A percentile compares a stretch with the other conserved stretches of the same genome.
Evolutionary conservation across 2,329 filamentous ascomycete species (phyloP).

Genomic region (Claviceps quebecensis): DNA sequence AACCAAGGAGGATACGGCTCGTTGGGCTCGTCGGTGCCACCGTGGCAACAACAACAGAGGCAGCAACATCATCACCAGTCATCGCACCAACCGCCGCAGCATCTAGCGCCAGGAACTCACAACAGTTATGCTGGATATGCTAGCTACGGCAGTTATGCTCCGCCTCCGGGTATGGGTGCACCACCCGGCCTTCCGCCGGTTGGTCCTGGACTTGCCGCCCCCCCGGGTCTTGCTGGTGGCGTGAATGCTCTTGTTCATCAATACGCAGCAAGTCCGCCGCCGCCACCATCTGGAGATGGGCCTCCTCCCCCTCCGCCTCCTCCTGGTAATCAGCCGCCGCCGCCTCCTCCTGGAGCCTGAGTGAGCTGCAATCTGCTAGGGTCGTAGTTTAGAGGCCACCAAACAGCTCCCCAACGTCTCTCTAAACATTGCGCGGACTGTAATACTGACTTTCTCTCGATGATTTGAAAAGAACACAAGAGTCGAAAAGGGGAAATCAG

Average conservation of each 20-base stretch:
- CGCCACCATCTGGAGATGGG: conserved; percentile 40
- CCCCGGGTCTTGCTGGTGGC: conserved; percentile 43
- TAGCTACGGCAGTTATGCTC: conserved; percentile 34
- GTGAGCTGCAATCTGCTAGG: not conserved
- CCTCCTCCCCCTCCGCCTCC: conserved; percentile 46
- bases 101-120: conserved; percentile 37
- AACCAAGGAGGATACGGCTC: conserved; percentile 9
- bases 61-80: conserved; percentile 4
- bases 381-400: not conserved
- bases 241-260: conserved; percentile 55
- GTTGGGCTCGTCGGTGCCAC: conserved; percentile 14
- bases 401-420: not conserved
- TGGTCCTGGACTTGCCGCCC: conserved; percentile 36
- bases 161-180: conserved; percentile 25
- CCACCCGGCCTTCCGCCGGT: conserved; percentile 27
- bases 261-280: conserved; percentile 45
- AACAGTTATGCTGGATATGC: conserved; percentile 43
- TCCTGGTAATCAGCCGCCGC: conserved; percentile 47
- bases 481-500: not conserved
- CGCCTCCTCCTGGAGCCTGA: conserved; percentile 41
- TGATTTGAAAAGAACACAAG: not conserved
- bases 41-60: conserved; percentile 29
- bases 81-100: conserved; percentile 14
- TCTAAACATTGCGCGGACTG: too few species aligned
- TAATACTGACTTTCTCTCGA: not conserved